phyloP scores from a whole-genome alignment of 140 eudicot species.

The Stevia rebaudiana region DNA sequence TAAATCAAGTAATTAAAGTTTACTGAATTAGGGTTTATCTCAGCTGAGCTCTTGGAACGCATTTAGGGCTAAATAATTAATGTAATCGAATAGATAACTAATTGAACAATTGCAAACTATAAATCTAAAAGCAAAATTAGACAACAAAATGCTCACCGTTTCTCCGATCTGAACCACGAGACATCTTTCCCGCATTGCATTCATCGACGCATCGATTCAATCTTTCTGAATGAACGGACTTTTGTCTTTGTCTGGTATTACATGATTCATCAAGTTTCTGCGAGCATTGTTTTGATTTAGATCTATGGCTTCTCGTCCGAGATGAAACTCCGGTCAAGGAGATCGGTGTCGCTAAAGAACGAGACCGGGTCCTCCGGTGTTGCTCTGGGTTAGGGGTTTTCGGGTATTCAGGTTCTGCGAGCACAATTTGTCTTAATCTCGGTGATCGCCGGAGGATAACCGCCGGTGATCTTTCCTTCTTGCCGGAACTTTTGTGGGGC shows the following conservation, averaged over 20 bases:
- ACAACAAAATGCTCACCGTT: neutral
- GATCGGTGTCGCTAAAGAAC: constrained; percentile 22
- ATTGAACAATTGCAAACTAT: neutral
- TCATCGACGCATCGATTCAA: neutral
- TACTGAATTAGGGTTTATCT: neutral
- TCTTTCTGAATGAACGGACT: constrained; percentile 2
- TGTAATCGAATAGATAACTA: neutral
- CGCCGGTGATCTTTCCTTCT: constrained; percentile 12
- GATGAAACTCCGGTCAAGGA: constrained; percentile 18
- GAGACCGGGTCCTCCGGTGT: constrained; percentile 15
- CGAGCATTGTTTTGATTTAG: neutral
- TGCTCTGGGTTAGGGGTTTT: constrained; percentile 23
- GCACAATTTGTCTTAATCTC: constrained; percentile 32
- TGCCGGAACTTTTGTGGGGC: constrained; percentile 36
- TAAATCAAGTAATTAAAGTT: neutral
- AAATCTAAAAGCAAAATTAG: neutral
- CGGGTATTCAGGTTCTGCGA: constrained; percentile 14
- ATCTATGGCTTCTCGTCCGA: constrained; percentile 5
- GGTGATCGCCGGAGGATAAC: constrained; percentile 56
- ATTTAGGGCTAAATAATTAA: neutral
- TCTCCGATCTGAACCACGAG: constrained; percentile 19
- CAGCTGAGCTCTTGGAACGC: neutral
- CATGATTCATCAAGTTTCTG: neutral
- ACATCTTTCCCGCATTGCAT: neutral
- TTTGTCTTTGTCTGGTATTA: neutral